A percentile compares a stretch with the other conserved stretches of the same genome.
Conservation (phyloP, 176 grass and related monocot species). For the Avena sativa region DNA sequence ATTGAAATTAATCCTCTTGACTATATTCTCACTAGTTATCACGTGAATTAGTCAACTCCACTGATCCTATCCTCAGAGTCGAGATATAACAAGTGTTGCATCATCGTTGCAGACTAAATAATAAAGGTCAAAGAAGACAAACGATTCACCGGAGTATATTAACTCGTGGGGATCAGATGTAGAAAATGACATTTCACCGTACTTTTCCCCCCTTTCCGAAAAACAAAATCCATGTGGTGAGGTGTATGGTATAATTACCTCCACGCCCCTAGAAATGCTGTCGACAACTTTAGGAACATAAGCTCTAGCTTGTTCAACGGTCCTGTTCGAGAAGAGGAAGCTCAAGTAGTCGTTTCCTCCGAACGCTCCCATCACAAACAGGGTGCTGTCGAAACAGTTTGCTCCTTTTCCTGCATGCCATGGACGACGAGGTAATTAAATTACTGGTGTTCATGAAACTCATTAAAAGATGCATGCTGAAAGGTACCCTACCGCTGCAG, state of each 20-base stretch:
- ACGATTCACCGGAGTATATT: neutral
- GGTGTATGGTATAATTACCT: conserved; percentile 24
- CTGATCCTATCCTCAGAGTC: neutral
- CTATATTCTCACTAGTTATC: neutral
- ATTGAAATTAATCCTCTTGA: neutral
- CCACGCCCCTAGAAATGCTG: conserved; percentile 33
- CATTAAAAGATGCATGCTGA: neutral
- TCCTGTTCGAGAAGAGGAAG: conserved; percentile 16
- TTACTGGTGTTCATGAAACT: neutral
- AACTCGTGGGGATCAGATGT: neutral
- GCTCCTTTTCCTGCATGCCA: neutral
- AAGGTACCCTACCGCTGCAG: conserved; percentile 33
- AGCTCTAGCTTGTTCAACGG: conserved; percentile 11
- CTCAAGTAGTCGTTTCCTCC: conserved; percentile 49
- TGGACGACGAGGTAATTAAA: neutral
- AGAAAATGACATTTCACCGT: neutral
- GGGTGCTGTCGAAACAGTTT: conserved; percentile 43
- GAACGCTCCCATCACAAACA: conserved; percentile 52
- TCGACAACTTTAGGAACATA: conserved; percentile 39
- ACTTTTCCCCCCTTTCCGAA: too few species aligned
- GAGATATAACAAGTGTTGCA: neutral
- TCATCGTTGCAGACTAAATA: neutral
- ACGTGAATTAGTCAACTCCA: neutral
- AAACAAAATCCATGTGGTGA: too few species aligned
- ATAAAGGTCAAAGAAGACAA: neutral